A percentile compares a stretch with the other conserved stretches of the same genome.
Conservation (phyloP, 345 rosid genomes). For the Moricandia arvensis region DNA sequence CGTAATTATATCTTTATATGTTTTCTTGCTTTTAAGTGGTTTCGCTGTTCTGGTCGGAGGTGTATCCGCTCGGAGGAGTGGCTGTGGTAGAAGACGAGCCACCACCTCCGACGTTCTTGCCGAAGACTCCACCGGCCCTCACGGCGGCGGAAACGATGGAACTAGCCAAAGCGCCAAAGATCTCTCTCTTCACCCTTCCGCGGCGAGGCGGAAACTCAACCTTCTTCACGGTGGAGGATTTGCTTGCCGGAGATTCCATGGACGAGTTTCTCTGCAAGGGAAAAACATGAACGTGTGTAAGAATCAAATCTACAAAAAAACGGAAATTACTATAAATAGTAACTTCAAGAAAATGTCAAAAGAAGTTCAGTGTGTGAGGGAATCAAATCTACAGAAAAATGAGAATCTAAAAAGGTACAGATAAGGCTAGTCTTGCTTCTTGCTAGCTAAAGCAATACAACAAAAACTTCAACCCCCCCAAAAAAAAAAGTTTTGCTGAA, state of each 20-base stretch:
- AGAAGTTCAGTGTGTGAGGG: neutral
- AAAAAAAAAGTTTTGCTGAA: too few species aligned
- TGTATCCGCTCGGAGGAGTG: constrained; percentile 35
- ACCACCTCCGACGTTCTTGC: constrained; percentile 9
- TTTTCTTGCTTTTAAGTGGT: constrained; percentile 5
- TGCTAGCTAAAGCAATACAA: constrained; percentile 24
- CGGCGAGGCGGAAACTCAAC: constrained; percentile 32
- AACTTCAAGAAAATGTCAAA: neutral
- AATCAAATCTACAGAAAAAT: too few species aligned
- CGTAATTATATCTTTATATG: neutral
- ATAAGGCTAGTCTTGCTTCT: constrained; percentile 31
- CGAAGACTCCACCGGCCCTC: constrained; percentile 22
- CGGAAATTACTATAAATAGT: neutral
- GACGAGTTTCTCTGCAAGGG: constrained; percentile 19
- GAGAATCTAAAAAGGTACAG: constrained; percentile 32
- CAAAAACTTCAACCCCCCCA: neutral
- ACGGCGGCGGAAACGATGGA: constrained; percentile 21
- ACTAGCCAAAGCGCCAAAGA: constrained; percentile 28
- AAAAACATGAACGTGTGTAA: constrained; percentile 2
- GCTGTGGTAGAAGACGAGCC: constrained; percentile 26
- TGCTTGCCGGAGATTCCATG: constrained; percentile 21
- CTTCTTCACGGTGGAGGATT: constrained; percentile 7
- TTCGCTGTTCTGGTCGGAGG: constrained; percentile 27
- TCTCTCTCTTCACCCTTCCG: constrained; percentile 35
- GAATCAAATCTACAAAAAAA: neutral